Evolutionary conservation across 2,329 filamentous ascomycete species (phyloP).

Genomic region (Capronia coronata): DNA sequence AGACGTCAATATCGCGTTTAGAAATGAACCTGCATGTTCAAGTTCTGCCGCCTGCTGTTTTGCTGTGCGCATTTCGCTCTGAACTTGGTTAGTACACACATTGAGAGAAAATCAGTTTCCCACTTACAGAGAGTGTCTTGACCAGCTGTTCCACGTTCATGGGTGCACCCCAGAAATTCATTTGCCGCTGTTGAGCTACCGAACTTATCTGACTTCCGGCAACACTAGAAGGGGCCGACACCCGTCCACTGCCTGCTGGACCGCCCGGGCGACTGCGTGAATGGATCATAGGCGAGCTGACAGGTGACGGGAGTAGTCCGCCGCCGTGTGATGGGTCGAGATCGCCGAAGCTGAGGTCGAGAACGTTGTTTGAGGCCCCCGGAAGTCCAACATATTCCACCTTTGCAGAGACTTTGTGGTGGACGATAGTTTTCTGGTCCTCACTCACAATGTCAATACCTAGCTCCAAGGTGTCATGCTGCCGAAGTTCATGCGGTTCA

Average conservation of each 20-base stretch:
- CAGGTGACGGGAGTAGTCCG: conserved; percentile 62
- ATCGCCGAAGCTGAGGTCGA: conserved; percentile 80
- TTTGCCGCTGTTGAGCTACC: conserved; percentile 65
- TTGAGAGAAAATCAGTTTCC: background rate
- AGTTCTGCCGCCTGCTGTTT: conserved; percentile 83
- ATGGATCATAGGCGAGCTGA: conserved; percentile 58
- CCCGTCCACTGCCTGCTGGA: conserved; percentile 60
- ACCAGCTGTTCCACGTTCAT: conserved; percentile 93
- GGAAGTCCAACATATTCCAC: conserved; percentile 91
- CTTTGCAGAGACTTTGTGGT: conserved; percentile 95
- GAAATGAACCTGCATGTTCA: conserved; percentile 71
- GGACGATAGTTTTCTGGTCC: conserved; percentile 95
- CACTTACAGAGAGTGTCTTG: conserved; percentile 71
- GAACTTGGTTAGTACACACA: conserved; percentile 26
- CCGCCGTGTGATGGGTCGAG: conserved; percentile 71
- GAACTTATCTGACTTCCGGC: conserved; percentile 49
- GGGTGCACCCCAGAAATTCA: conserved; percentile 79
- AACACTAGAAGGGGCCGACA: conserved; percentile 53
- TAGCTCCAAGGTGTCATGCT: conserved; percentile 84
- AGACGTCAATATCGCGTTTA: conserved; percentile 68
- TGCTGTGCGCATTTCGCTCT: conserved; percentile 87
- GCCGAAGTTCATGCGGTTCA: conserved; percentile 86
- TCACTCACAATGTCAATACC: conserved; percentile 98
- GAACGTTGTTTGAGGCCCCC: conserved; percentile 63
- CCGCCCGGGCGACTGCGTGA: conserved; percentile 64